These are phyloP conservation scores for Microbotryomycetes sp. DNA, from an alignment of 1,284 basidiomycete species.

Conservation along the genomic window DNA sequence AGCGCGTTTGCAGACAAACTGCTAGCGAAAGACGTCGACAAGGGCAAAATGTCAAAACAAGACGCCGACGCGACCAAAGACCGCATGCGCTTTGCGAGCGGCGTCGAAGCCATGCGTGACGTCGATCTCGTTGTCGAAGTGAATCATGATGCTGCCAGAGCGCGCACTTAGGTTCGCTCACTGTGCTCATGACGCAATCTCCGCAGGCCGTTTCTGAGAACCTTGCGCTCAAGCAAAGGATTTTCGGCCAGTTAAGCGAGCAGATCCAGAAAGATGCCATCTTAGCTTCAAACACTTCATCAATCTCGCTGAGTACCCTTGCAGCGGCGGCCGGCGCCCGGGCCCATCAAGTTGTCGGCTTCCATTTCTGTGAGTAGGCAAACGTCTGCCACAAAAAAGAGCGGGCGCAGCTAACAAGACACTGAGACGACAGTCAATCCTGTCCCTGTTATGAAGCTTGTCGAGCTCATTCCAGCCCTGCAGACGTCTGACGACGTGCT, in stretches of 20 bases:
- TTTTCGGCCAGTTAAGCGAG: conserved; percentile 66
- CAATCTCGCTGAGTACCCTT: conserved; percentile 89
- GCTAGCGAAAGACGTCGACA: conserved; percentile 77
- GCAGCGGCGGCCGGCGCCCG: conserved; percentile 63
- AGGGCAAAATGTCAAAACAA: conserved; percentile 62
- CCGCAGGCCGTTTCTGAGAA: conserved; percentile 80
- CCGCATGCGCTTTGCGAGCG: conserved; percentile 55
- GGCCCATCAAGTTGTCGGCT: conserved; percentile 64
- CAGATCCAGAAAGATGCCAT: conserved; percentile 67
- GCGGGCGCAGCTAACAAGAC: background rate
- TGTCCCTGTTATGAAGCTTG: conserved; percentile 56
- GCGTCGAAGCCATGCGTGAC: conserved; percentile 53
- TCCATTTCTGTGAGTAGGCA: conserved; percentile 29
- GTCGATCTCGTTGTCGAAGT: conserved; percentile 88
- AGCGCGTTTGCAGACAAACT: conserved; percentile 60
- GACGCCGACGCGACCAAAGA: conserved; percentile 67
- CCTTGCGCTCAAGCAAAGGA: conserved; percentile 65
- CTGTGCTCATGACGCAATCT: background rate
- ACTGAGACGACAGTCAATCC: conserved; percentile 25
- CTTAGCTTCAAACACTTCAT: conserved; percentile 87
- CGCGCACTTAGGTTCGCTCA: background rate
- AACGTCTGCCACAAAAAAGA: conserved; percentile 9
- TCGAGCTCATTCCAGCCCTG: conserved; percentile 79
- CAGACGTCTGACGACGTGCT: conserved; percentile 77
- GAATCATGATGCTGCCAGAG: background rate